Conservation (phyloP, 352 stramenopile genomes). For the Pythium phragmiticola region DNA sequence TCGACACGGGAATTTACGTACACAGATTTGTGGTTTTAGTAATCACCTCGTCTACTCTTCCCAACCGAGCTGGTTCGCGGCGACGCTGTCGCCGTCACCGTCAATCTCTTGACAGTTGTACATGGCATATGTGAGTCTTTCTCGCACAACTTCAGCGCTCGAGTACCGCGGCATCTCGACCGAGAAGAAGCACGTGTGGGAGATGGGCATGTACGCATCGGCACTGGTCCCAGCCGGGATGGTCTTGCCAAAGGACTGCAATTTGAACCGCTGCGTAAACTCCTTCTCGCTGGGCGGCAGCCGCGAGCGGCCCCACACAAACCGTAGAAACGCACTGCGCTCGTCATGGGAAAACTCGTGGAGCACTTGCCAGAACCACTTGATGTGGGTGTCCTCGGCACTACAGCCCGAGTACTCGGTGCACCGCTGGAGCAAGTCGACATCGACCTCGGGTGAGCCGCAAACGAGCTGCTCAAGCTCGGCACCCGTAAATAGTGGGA, state of each 20-base stretch:
- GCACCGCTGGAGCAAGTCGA: slow-evolving; percentile 74
- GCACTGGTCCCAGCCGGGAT: slow-evolving; percentile 7
- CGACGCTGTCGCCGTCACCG: slow-evolving; percentile 77
- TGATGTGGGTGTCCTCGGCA: slow-evolving; percentile 68
- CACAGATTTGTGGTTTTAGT: slow-evolving; percentile 6
- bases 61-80: slow-evolving; percentile 78
- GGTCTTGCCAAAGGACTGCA: slow-evolving; percentile 83
- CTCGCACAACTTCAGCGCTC: slow-evolving; percentile 59
- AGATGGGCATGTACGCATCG: slow-evolving; percentile 93
- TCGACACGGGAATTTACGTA: slow-evolving; percentile 6
- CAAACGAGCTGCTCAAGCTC: slow-evolving; percentile 88
- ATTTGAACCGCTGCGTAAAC: slow-evolving; percentile 91
- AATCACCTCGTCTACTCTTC: slow-evolving; percentile 46
- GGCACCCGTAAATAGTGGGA: slow-evolving; percentile 76
- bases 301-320: slow-evolving; percentile 91
- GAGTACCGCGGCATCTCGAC: slow-evolving; percentile 95
- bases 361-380: slow-evolving; percentile 88
- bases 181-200: slow-evolving; percentile 99
- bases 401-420: slow-evolving; percentile 88
- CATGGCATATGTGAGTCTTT: slow-evolving; percentile 90
- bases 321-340: slow-evolving; percentile 84
- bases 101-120: slow-evolving; percentile 95
- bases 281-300: slow-evolving; percentile 76
- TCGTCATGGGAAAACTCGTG: slow-evolving; percentile 80
- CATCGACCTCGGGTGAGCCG: slow-evolving; percentile 75